These are phyloP conservation scores for Bipolaris oryzae DNA, from an alignment of 2,329 filamentous ascomycete species.

Conservation along the genomic window DNA sequence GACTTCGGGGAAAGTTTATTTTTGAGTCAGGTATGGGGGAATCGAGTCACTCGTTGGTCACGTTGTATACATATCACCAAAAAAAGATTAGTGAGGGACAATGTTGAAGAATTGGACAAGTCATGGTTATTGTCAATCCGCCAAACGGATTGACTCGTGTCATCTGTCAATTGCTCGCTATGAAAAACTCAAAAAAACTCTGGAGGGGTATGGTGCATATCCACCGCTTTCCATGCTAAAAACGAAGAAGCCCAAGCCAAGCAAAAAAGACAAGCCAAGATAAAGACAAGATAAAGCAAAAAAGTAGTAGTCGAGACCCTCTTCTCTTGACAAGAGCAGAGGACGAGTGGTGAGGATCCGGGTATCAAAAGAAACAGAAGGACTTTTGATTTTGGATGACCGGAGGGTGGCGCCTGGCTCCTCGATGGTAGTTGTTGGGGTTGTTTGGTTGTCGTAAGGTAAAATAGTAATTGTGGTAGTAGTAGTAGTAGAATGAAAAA, in stretches of 20 bases:
- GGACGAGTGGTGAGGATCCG: constrained; percentile 6
- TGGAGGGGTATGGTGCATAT: too few relatives aligned
- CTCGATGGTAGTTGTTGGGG: constrained; percentile 46
- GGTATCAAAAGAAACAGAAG: constrained; percentile 13
- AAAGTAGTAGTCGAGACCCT: constrained; percentile 13
- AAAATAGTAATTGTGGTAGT: neutral
- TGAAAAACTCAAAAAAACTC: too few relatives aligned
- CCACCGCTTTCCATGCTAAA: neutral
- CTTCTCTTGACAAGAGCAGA: constrained; percentile 22
- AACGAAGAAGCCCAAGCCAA: too few relatives aligned
- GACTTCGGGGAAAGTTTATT: too few relatives aligned
- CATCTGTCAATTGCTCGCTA: too few relatives aligned
- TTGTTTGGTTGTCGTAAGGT: neutral
- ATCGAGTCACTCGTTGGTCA: too few relatives aligned
- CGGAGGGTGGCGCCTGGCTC: constrained; percentile 37
- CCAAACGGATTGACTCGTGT: too few relatives aligned
- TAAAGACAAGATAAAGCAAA: neutral
- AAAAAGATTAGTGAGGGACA: too few relatives aligned
- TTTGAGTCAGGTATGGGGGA: too few relatives aligned
- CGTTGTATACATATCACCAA: too few relatives aligned
- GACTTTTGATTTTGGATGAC: constrained; percentile 9
- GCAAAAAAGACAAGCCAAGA: neutral
- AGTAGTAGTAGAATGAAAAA: constrained; percentile 9
- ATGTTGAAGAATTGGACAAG: too few relatives aligned
- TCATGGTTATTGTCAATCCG: too few relatives aligned